phyloP scores from a whole-genome alignment of 495 filamentous ascomycete genomes.

The Gamarada debralockiae region DNA sequence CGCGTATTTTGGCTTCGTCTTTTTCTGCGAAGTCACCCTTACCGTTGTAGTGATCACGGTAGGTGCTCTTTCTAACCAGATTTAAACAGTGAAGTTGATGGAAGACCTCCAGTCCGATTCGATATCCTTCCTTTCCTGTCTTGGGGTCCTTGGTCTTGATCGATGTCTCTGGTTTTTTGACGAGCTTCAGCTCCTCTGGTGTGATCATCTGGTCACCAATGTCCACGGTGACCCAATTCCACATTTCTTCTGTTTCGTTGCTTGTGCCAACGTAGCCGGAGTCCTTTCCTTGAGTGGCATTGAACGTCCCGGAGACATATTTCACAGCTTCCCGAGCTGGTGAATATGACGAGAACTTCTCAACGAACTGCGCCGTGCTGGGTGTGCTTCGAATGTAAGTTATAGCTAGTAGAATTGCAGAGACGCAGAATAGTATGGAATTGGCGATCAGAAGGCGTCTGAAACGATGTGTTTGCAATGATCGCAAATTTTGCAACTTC shows the following conservation, averaged over 20 bases:
- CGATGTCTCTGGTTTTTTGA: conserved; percentile 40
- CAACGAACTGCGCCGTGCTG: neutral
- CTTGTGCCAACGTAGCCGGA: conserved; percentile 2
- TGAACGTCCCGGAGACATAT: conserved; percentile 2
- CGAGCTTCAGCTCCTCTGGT: conserved; percentile 39
- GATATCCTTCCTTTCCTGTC: conserved; percentile 44
- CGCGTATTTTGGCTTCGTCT: no score
- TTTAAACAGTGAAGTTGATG: conserved; percentile 55
- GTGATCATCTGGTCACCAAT: conserved; percentile 50
- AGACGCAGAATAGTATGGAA: conserved; percentile 2
- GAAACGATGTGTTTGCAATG: neutral
- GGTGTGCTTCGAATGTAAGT: conserved; percentile 4
- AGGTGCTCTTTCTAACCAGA: conserved; percentile 41
- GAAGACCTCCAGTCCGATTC: conserved; percentile 51
- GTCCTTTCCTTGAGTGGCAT: neutral
- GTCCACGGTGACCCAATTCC: conserved; percentile 3
- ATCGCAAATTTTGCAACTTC: neutral
- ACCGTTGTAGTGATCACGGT: conserved; percentile 42
- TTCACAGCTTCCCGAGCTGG: neutral
- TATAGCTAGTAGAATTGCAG: neutral
- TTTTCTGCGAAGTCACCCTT: conserved; percentile 23
- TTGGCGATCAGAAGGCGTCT: conserved; percentile 1
- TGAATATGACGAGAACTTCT: conserved; percentile 5
- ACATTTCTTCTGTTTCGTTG: conserved; percentile 9
- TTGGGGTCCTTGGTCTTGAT: conserved; percentile 43